Evolutionary conservation across 2,329 filamentous ascomycete species (phyloP), one percentile per base, ranked within the genome.

Genomic region (Colletotrichum magnum): DNA sequence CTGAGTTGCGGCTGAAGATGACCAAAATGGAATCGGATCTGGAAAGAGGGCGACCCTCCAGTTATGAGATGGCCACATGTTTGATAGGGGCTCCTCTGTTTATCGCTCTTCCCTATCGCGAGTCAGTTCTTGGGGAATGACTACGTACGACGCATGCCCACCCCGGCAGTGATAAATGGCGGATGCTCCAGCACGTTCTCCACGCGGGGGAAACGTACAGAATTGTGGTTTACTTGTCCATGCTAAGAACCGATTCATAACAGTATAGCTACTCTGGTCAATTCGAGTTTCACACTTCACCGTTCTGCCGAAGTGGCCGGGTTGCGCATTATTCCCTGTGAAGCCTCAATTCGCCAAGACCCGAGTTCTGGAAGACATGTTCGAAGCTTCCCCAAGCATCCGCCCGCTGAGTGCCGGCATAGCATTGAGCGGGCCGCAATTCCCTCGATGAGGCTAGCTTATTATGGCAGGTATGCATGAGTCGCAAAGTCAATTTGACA

Each of bases 401-500:
- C 16, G 12, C 6, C 28, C 16, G 12, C 6, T 16, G 32, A 69
- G 12, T 60, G 18, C 51, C 12, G 43, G 13, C 32, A 18, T 54
- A 21, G 56, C 32, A 26, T n/a, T 28, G 24, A 16, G 45, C 62
- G 43, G 45, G 50, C 50, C 66, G 43, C 51, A 51, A 13, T 21
- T 39, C 18, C 45, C 21, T 45, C 18, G 9, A 26, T 45, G 9
- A 12, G 15, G 41, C 56, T 69, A 69, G 56, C 63, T 50, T 10
- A 32, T 39, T 66, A 50, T 51, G 45, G 62, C 18, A 60, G 50
- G 36, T 45, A 32, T 32, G 28, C 66, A 66, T 69, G 66, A 66
- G 24, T 66, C 66, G 62, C n/a, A 51, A 60, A 56, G 41, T 26
- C 43, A 32, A 57, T 6, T 13, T 36, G 28, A 39, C 43, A 5